Conservation (phyloP, 2,329 filamentous ascomycete genomes). For the Akanthomyces lecanii region DNA sequence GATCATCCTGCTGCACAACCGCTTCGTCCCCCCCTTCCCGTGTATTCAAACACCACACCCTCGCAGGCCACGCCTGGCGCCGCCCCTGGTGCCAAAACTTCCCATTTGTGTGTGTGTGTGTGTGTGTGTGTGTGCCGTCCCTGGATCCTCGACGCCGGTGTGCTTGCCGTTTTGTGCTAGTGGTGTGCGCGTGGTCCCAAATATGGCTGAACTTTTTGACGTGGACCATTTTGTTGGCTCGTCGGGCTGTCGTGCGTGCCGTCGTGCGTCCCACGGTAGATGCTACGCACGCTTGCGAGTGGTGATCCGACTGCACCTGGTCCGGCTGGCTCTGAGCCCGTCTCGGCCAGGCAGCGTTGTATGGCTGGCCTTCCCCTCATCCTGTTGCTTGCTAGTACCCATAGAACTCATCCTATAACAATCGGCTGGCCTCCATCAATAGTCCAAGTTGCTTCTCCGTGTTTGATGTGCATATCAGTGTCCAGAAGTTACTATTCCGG, state of each 20-base stretch:
- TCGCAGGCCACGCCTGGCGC: neutral
- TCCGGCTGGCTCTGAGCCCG: neutral
- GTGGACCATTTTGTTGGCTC: neutral
- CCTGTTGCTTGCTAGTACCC: neutral
- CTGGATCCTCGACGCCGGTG: neutral
- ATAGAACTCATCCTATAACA: neutral
- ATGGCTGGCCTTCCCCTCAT: neutral
- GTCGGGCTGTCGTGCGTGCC: neutral
- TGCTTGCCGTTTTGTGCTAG: conserved; percentile 1
- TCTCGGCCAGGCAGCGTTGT: neutral
- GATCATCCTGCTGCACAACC: neutral
- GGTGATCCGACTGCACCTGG: neutral
- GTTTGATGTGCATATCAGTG: neutral
- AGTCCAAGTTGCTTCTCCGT: neutral
- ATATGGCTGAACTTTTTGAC: neutral
- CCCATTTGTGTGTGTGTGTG: neutral
- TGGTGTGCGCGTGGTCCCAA: conserved; percentile 4
- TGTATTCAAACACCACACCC: neutral
- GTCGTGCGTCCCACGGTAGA: neutral
- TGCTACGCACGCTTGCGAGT: neutral
- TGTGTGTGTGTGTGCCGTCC: neutral
- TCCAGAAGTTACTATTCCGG: neutral
- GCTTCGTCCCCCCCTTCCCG: neutral
- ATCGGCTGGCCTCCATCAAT: neutral
- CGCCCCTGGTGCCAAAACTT: neutral